phyloP scores from a whole-genome alignment of 2,329 filamentous ascomycete species.

The Colletotrichum sp. region DNA sequence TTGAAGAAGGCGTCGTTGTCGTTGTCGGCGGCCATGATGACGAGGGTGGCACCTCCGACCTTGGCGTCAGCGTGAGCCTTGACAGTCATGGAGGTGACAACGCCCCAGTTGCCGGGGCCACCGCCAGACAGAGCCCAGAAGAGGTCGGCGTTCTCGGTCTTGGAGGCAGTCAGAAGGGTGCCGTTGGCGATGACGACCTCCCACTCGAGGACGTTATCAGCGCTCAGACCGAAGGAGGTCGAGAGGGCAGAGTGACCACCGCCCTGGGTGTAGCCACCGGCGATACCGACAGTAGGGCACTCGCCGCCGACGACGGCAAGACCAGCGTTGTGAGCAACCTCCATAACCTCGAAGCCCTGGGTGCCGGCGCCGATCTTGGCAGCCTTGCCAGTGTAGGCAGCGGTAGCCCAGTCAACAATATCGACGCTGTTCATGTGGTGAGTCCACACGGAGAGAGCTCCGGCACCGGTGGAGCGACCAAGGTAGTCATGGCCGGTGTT shows the following conservation, averaged over 20 bases:
- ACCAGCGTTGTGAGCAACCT: slow-evolving; percentile 2
- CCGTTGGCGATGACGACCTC: slow-evolving; percentile 54
- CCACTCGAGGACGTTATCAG: slow-evolving; percentile 59
- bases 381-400: slow-evolving; percentile 27
- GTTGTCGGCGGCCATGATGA: slow-evolving; percentile 31
- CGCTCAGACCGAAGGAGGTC: slow-evolving; percentile 59
- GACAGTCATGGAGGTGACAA: slow-evolving; percentile 44
- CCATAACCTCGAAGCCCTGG: slow-evolving; percentile 46
- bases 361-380: slow-evolving; percentile 58
- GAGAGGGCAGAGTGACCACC: slow-evolving; percentile 62
- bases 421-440: slow-evolving; percentile 46
- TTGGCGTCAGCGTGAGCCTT: slow-evolving; percentile 37
- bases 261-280: slow-evolving; percentile 66
- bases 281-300: slow-evolving; percentile 59
- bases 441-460: slow-evolving; percentile 52
- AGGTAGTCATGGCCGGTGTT: slow-evolving; percentile 61
- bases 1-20: slow-evolving; percentile 35
- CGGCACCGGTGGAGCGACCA: slow-evolving; percentile 58
- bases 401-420: slow-evolving; percentile 27
- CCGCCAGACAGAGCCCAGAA: slow-evolving; percentile 56
- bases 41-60: slow-evolving; percentile 35
- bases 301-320: slow-evolving; percentile 44
- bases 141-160: slow-evolving; percentile 46
- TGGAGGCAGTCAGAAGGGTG: slow-evolving; percentile 45
- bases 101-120: slow-evolving; percentile 45